Percentiles rank a stretch among this genome's conserved stretches.
phyloP scores from a whole-genome alignment of 2,329 filamentous ascomycete species.

The Camptophora hylomeconis region DNA sequence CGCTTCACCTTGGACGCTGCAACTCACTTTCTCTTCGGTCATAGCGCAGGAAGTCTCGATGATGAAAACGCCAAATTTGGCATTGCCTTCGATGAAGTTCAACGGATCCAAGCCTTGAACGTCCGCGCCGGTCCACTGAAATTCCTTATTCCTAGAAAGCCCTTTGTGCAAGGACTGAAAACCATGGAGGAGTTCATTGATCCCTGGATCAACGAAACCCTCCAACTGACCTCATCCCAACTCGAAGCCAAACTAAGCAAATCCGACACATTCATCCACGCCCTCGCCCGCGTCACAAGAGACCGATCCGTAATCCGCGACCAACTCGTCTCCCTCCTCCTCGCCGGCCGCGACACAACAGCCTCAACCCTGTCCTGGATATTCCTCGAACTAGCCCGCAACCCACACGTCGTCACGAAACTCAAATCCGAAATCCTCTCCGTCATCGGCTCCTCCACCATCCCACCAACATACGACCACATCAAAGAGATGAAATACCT shows the following conservation, averaged over 20 bases:
- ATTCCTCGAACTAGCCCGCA: constrained; percentile 65
- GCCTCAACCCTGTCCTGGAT: constrained; percentile 69
- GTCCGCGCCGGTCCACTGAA: constrained; percentile 46
- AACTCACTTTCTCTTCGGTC: constrained; percentile 74
- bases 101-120: constrained; percentile 57
- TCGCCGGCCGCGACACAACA: constrained; percentile 76
- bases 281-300: constrained; percentile 67
- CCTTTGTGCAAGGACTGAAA: constrained; percentile 52
- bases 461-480: constrained; percentile 55
- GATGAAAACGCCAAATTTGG: constrained; percentile 60
- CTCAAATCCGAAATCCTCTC: constrained; percentile 61
- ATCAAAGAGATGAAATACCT: constrained; percentile 83
- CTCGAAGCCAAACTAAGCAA: constrained; percentile 57
- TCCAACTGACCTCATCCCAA: constrained; percentile 57
- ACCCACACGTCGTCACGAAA: constrained; percentile 53
- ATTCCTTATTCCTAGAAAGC: constrained; percentile 46
- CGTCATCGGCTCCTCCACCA: constrained; percentile 44
- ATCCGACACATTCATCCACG: constrained; percentile 74
- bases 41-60: constrained; percentile 49
- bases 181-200: constrained; percentile 65
- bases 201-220: constrained; percentile 61
- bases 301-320: constrained; percentile 55
- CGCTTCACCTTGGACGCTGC: constrained; percentile 71
- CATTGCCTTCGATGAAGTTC: constrained; percentile 68
- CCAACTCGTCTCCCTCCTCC: constrained; percentile 67